phyloP scores from a whole-genome alignment of 495 filamentous ascomycete genomes.

The Penicillium salamii region DNA sequence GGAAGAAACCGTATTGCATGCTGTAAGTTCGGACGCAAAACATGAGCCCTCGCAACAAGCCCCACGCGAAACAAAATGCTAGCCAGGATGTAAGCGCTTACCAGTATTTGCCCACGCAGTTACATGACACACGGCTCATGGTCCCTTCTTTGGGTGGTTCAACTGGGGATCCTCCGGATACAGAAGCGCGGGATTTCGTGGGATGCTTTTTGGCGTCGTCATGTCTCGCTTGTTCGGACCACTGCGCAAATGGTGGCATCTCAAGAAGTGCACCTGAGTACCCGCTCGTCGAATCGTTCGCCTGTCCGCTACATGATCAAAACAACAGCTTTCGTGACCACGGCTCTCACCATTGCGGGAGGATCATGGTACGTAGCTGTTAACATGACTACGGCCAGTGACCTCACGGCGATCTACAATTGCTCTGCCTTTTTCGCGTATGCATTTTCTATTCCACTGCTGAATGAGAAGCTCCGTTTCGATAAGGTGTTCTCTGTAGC shows the following conservation, averaged over 20 bases:
- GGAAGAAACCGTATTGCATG: slow-evolving; percentile 98
- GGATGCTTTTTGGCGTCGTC: slow-evolving; percentile 82
- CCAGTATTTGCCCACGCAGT: slow-evolving; percentile 33
- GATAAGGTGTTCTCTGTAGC: slow-evolving; percentile 81
- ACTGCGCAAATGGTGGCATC: slow-evolving; percentile 85
- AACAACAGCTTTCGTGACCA: slow-evolving; percentile 78
- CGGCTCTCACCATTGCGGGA: slow-evolving; percentile 84
- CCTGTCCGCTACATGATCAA: slow-evolving; percentile 72
- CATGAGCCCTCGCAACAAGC: slow-evolving; percentile 1
- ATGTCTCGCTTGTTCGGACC: slow-evolving; percentile 67
- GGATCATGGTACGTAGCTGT: slow-evolving; percentile 96
- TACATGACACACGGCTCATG: slow-evolving; percentile 94
- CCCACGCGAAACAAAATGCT: background rate
- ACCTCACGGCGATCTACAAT: slow-evolving; percentile 97
- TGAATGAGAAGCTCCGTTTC: slow-evolving; percentile 75
- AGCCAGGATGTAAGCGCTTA: slow-evolving; percentile 14
- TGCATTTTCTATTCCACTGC: slow-evolving; percentile 83
- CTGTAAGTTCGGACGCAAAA: slow-evolving; percentile 57
- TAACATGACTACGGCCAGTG: slow-evolving; percentile 83
- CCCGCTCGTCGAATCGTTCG: slow-evolving; percentile 45
- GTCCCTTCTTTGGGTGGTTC: slow-evolving; percentile 80
- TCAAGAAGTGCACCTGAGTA: slow-evolving; percentile 57
- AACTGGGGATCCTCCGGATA: slow-evolving; percentile 74
- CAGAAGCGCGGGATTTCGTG: slow-evolving; percentile 72
- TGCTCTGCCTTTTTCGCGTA: slow-evolving; percentile 99